Conservation (phyloP, 352 stramenopile genomes). For the Pythium dissimile region DNA sequence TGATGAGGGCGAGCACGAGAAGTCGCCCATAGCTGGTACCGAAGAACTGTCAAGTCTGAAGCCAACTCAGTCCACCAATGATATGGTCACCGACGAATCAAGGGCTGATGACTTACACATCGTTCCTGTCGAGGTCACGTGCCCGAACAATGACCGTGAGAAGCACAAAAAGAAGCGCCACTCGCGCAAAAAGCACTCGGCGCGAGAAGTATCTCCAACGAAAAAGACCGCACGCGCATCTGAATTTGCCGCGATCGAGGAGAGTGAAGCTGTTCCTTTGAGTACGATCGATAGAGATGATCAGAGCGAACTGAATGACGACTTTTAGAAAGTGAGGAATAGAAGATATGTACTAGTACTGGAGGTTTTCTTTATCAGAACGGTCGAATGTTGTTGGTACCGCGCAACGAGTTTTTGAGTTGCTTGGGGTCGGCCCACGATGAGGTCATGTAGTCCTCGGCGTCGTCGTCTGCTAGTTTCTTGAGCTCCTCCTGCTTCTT, state of each 20-base stretch:
- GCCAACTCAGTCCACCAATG: too few relatives aligned
- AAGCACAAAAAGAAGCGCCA: slow-evolving; percentile 18
- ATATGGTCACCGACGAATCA: too few relatives aligned
- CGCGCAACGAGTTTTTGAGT: slow-evolving; percentile 91
- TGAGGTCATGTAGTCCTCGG: slow-evolving; percentile 94
- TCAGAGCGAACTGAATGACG: slow-evolving; percentile 7
- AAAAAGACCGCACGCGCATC: not conserved
- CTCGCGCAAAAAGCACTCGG: slow-evolving; percentile 1
- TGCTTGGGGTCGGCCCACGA: slow-evolving; percentile 93
- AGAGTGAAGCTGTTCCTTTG: not conserved
- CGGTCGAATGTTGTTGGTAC: slow-evolving; percentile 81
- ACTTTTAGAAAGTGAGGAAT: slow-evolving; percentile 26
- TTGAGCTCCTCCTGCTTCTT: slow-evolving; percentile 90
- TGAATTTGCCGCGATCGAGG: too few relatives aligned
- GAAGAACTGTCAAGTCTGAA: too few relatives aligned
- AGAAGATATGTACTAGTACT: too few relatives aligned
- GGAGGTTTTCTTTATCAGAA: too few relatives aligned
- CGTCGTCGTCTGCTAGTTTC: slow-evolving; percentile 80
- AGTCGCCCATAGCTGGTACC: too few relatives aligned
- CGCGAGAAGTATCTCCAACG: not conserved
- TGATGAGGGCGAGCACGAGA: too few relatives aligned
- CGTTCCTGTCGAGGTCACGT: too few relatives aligned
- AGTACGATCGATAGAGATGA: not conserved
- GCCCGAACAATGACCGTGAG: slow-evolving; percentile 3
- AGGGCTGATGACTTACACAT: too few relatives aligned